Evolutionary conservation across 805 yeast species (phyloP).

Genomic region (Zygoascus bituminiphila): DNA sequence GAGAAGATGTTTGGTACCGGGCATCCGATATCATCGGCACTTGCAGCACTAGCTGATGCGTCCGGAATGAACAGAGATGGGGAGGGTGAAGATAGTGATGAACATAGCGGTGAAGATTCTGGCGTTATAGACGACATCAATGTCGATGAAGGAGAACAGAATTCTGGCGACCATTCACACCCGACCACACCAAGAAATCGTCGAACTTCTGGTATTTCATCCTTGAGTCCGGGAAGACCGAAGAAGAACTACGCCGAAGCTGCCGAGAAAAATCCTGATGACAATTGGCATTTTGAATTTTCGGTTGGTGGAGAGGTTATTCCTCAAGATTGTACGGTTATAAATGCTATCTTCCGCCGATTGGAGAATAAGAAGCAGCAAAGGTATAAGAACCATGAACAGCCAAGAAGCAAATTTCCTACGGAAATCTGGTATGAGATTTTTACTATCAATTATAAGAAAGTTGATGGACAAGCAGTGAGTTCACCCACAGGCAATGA

Average conservation of each 20-base stretch:
- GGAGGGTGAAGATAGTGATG: slow-evolving; percentile 8
- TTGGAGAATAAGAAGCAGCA: slow-evolving; percentile 11
- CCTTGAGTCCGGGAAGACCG: neutral
- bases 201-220: neutral
- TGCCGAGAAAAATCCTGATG: slow-evolving; percentile 5
- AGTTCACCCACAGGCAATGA: slow-evolving; percentile 7
- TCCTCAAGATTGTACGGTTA: slow-evolving; percentile 61
- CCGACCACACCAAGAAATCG: too few species aligned
- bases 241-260: slow-evolving; percentile 5
- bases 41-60: slow-evolving; percentile 16
- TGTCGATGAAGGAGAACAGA: slow-evolving; percentile 2
- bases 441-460: slow-evolving; percentile 45
- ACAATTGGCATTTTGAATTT: slow-evolving; percentile 46
- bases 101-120: slow-evolving; percentile 12
- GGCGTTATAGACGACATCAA: slow-evolving; percentile 14
- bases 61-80: slow-evolving; percentile 12
- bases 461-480: slow-evolving; percentile 13
- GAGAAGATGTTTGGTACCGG: slow-evolving; percentile 5
- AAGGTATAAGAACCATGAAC: slow-evolving; percentile 5
- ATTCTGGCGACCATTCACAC: neutral
- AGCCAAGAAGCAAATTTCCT: slow-evolving; percentile 11
- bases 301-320: slow-evolving; percentile 47
- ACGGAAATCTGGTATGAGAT: slow-evolving; percentile 45
- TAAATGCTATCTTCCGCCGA: slow-evolving; percentile 48
- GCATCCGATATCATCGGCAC: slow-evolving; percentile 10